Percentiles rank a stretch among this genome's conserved stretches.
phyloP scores from a whole-genome alignment of 768 basidiomycete genomes.

The Naganishia friedmannii region DNA sequence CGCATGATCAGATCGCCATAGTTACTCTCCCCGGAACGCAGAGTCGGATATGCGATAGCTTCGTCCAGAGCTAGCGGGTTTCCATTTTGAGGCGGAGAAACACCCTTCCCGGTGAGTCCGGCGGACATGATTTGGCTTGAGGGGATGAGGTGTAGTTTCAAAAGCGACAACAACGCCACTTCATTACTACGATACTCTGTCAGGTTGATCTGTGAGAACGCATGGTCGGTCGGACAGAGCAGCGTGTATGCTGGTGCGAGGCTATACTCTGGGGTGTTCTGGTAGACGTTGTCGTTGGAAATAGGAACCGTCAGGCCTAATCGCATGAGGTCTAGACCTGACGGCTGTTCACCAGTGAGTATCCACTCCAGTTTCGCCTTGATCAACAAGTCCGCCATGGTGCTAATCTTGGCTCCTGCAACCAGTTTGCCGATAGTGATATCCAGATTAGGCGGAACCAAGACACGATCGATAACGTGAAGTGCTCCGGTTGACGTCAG shows the following conservation, averaged over 20 bases:
- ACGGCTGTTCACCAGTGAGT: conserved; percentile 64
- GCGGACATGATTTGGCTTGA: conserved; percentile 60
- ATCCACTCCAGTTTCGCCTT: conserved; percentile 89
- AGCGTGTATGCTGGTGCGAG: conserved; percentile 66
- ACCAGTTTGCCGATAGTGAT: conserved; percentile 86
- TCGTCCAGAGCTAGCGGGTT: conserved; percentile 68
- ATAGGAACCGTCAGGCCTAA: not conserved
- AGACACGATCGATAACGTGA: conserved; percentile 66
- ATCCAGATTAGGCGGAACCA: conserved; percentile 78
- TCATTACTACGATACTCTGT: conserved; percentile 55
- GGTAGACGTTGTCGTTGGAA: not conserved
- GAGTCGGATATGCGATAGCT: conserved; percentile 69
- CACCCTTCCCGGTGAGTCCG: conserved; percentile 32
- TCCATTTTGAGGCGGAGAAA: conserved; percentile 31
- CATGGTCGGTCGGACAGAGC: conserved; percentile 85
- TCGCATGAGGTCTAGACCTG: not conserved
- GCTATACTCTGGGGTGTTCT: not conserved
- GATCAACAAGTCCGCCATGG: conserved; percentile 77
- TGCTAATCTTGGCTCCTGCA: conserved; percentile 75
- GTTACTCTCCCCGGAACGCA: conserved; percentile 58
- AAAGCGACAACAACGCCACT: conserved; percentile 46
- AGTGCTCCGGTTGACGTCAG: conserved; percentile 87
- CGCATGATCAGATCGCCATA: conserved; percentile 81
- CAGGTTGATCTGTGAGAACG: conserved; percentile 82
- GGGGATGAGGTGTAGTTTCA: conserved; percentile 54